Percentiles rank a stretch among this genome's conserved stretches.
Evolutionary conservation across 164 flowering plant species (phyloP).

Genomic region (Pachysandra terminalis): DNA sequence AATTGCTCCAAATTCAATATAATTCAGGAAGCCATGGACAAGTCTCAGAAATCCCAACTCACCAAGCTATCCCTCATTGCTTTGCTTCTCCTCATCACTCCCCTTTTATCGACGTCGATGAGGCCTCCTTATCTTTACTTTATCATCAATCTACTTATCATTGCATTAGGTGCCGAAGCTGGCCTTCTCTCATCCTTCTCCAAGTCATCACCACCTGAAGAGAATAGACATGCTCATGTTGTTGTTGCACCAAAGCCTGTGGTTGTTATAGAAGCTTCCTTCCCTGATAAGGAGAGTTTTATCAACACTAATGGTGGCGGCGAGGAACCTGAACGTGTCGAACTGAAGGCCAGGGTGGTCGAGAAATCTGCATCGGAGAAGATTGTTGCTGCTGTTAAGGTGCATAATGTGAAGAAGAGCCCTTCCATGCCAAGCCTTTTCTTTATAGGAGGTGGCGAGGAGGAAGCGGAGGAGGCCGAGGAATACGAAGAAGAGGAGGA

Average conservation of each 20-base stretch:
- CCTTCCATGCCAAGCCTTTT: slow-evolving; percentile 67
- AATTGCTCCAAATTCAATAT: too few species aligned
- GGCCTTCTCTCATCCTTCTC: slow-evolving; percentile 48
- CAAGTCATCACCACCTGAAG: slow-evolving; percentile 31
- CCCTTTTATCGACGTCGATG: slow-evolving; percentile 50
- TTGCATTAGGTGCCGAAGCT: slow-evolving; percentile 62
- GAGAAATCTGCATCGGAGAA: slow-evolving; percentile 37
- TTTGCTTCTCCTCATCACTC: slow-evolving; percentile 49
- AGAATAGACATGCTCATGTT: slow-evolving; percentile 22
- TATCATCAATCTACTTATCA: slow-evolving; percentile 61
- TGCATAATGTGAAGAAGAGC: slow-evolving; percentile 39
- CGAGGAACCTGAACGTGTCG: background rate
- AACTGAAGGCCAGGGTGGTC: slow-evolving; percentile 13
- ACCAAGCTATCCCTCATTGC: slow-evolving; percentile 39
- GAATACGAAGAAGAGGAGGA: slow-evolving; percentile 25
- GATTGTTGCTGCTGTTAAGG: slow-evolving; percentile 14
- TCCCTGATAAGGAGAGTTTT: slow-evolving; percentile 16
- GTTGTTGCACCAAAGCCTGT: slow-evolving; percentile 11
- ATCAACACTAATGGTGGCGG: background rate
- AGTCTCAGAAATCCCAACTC: slow-evolving; percentile 39
- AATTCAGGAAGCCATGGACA: slow-evolving; percentile 30
- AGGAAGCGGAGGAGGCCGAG: slow-evolving; percentile 20
- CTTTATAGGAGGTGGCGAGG: slow-evolving; percentile 42
- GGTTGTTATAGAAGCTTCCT: slow-evolving; percentile 1
- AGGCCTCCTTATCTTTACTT: slow-evolving; percentile 61